Conservation (phyloP, 208 protist species). For the Porcisia hertigi region DNA sequence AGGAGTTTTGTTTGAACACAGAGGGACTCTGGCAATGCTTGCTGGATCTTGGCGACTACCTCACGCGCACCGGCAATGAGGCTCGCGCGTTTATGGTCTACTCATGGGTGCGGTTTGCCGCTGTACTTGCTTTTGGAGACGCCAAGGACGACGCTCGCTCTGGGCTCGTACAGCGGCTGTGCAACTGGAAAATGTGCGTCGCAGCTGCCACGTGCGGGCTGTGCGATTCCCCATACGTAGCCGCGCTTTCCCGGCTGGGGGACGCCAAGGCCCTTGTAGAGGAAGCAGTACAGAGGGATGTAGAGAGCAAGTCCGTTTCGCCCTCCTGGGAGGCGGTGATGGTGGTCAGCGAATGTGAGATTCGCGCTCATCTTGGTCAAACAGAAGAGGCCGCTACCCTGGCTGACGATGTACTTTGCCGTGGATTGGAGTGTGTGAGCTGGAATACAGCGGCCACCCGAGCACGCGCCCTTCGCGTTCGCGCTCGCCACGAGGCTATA, state of each 20-base stretch:
- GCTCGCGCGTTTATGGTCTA: slow-evolving; percentile 60
- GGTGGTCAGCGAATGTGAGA: slow-evolving; percentile 52
- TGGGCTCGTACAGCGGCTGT: slow-evolving; percentile 32
- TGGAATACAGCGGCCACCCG: not conserved
- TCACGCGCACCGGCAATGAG: slow-evolving; percentile 45
- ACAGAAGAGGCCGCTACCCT: slow-evolving; percentile 41
- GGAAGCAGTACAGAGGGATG: slow-evolving; percentile 6
- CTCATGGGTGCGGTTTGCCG: slow-evolving; percentile 64
- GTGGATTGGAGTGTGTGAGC: slow-evolving; percentile 15
- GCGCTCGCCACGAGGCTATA: slow-evolving; percentile 11
- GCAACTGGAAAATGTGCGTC: slow-evolving; percentile 33
- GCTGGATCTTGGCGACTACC: slow-evolving; percentile 58
- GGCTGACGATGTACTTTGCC: slow-evolving; percentile 24
- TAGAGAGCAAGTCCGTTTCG: not conserved
- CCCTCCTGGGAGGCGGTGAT: slow-evolving; percentile 32
- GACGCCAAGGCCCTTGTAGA: slow-evolving; percentile 7
- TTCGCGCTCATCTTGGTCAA: slow-evolving; percentile 38
- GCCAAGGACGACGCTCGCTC: slow-evolving; percentile 34
- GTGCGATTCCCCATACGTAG: slow-evolving; percentile 21
- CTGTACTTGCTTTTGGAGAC: slow-evolving; percentile 35
- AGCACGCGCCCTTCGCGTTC: slow-evolving; percentile 10
- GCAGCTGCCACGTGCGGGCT: slow-evolving; percentile 16
- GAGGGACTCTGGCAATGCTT: slow-evolving; percentile 52
- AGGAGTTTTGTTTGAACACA: slow-evolving; percentile 56
- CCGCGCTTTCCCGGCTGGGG: slow-evolving; percentile 7